Evolutionary conservation across 192 early-diverging fungal genomes (phyloP).

Genomic region (Chytriomyces hyalinus): DNA sequence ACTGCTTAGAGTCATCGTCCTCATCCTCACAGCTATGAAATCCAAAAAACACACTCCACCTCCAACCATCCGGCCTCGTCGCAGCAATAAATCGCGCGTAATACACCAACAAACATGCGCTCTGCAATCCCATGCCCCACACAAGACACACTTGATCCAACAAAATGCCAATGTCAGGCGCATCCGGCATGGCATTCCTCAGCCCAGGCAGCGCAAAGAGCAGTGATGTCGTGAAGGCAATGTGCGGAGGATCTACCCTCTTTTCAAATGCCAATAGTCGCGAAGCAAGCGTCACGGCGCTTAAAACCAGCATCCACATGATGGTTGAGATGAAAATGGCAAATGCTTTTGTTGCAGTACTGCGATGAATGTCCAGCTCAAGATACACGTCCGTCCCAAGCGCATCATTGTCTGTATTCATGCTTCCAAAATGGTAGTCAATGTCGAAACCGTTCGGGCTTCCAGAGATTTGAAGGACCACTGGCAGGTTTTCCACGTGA

Average conservation of each 20-base stretch:
- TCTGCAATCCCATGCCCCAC: background rate
- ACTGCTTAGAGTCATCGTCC: too few relatives aligned
- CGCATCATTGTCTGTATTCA: too few relatives aligned
- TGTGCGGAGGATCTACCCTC: background rate
- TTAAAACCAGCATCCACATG: slow-evolving; percentile 9
- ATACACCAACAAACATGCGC: background rate
- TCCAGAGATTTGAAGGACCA: background rate
- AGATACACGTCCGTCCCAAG: too few relatives aligned
- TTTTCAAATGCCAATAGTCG: background rate
- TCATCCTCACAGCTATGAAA: too few relatives aligned
- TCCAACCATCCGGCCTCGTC: too few relatives aligned
- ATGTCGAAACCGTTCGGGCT: slow-evolving; percentile 7
- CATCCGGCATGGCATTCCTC: slow-evolving; percentile 3
- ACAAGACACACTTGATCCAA: slow-evolving; percentile 6
- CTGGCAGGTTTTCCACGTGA: background rate
- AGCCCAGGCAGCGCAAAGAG: slow-evolving; percentile 4
- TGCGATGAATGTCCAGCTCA: background rate
- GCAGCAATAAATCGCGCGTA: background rate
- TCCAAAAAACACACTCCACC: too few relatives aligned
- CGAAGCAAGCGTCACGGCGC: background rate
- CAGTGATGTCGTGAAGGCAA: background rate
- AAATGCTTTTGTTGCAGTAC: background rate
- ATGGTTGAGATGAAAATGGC: background rate
- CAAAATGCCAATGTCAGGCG: slow-evolving; percentile 5
- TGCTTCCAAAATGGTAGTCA: background rate